A percentile compares a stretch with the other conserved stretches of the same genome.
phyloP scores from a whole-genome alignment of 257 asterid genomes.

The Coffea eugenioides region DNA sequence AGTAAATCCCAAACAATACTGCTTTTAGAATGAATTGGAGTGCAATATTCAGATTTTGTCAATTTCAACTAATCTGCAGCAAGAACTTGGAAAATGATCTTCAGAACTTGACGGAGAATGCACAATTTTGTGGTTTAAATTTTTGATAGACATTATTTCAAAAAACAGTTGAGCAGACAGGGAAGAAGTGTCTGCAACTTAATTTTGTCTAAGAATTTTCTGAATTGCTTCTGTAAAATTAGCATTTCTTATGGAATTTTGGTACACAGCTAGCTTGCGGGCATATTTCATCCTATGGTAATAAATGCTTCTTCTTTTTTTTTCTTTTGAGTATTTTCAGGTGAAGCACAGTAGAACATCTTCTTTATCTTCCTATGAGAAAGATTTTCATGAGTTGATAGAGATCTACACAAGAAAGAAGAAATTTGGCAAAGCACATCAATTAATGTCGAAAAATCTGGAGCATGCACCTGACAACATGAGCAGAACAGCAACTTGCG shows the following conservation, averaged over 20 bases:
- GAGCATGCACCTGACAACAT: slow-evolving; percentile 30
- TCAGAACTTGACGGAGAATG: background rate
- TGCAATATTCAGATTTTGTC: background rate
- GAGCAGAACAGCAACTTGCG: slow-evolving; percentile 23
- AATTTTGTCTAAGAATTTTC: slow-evolving; percentile 2
- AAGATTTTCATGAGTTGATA: slow-evolving; percentile 55
- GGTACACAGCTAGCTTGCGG: background rate
- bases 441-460: slow-evolving; percentile 22
- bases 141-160: background rate
- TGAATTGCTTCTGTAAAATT: background rate
- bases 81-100: background rate
- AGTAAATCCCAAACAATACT: background rate
- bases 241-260: background rate
- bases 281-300: slow-evolving; percentile 5
- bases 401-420: slow-evolving; percentile 36
- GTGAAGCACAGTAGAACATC: slow-evolving; percentile 70
- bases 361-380: slow-evolving; percentile 52
- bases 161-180: background rate
- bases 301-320: background rate
- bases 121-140: background rate
- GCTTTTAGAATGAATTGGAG: background rate
- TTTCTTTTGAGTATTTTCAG: slow-evolving; percentile 34
- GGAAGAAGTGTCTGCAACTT: background rate
- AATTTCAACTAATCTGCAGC: background rate
- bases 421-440: slow-evolving; percentile 23